phyloP scores from a whole-genome alignment of 257 asterid species.

The Coffea eugenioides region DNA sequence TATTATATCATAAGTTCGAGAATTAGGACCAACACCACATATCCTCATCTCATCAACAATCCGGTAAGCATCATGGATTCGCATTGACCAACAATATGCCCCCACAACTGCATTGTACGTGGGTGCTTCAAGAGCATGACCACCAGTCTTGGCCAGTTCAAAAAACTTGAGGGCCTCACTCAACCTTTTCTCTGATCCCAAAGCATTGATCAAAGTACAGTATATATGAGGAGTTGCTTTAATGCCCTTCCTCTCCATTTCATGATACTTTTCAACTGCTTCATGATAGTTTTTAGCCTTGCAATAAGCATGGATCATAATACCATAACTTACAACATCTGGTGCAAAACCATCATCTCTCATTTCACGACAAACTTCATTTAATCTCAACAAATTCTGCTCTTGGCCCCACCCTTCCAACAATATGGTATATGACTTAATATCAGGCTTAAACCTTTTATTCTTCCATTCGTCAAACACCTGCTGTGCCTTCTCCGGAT shows the following conservation, averaged over 20 bases:
- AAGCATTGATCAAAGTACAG: slow-evolving; percentile 75
- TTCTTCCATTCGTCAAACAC: slow-evolving; percentile 71
- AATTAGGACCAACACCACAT: slow-evolving; percentile 62
- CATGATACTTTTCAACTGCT: slow-evolving; percentile 47
- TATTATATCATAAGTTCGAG: slow-evolving; percentile 69
- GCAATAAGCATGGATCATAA: slow-evolving; percentile 63
- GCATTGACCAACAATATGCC: slow-evolving; percentile 72
- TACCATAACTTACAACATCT: slow-evolving; percentile 79
- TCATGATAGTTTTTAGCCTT: slow-evolving; percentile 49
- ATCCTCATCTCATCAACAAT: slow-evolving; percentile 64
- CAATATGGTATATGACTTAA: slow-evolving; percentile 60
- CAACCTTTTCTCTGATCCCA: slow-evolving; percentile 70
- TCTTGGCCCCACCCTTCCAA: slow-evolving; percentile 86
- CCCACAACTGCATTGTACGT: slow-evolving; percentile 81
- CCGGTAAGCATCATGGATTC: slow-evolving; percentile 49
- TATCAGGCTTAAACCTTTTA: slow-evolving; percentile 48
- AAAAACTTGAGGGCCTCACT: slow-evolving; percentile 61
- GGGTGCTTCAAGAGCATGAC: slow-evolving; percentile 50
- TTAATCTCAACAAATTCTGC: slow-evolving; percentile 49
- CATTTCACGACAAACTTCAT: slow-evolving; percentile 81
- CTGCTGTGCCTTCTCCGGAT: slow-evolving; percentile 61
- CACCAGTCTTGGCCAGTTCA: slow-evolving; percentile 46
- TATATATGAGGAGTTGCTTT: slow-evolving; percentile 74
- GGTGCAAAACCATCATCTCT: slow-evolving; percentile 56
- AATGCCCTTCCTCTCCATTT: slow-evolving; percentile 56